Conservation (phyloP, 805 yeast genomes). For the Yueomyces sinensis region DNA sequence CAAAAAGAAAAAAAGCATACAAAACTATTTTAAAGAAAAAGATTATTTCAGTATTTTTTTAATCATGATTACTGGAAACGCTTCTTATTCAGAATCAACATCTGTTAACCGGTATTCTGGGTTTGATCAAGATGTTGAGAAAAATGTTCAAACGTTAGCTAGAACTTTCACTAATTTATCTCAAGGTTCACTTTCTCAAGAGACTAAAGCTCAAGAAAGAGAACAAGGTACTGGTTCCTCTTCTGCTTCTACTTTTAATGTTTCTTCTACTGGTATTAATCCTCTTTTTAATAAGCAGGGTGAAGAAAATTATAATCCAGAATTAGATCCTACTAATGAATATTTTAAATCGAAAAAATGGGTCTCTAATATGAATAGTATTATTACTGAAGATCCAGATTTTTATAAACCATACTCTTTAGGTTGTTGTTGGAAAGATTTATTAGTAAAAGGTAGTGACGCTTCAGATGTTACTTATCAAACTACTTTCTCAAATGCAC, state of each 20-base stretch:
- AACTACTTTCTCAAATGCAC: conserved; percentile 38
- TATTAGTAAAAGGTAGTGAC: conserved; percentile 46
- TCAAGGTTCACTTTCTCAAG: neutral
- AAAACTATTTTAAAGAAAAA: too few relatives aligned
- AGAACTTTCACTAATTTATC: conserved; percentile 21
- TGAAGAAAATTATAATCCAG: conserved; percentile 23
- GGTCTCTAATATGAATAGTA: conserved; percentile 45
- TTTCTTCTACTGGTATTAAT: conserved; percentile 7
- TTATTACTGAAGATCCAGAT: conserved; percentile 43
- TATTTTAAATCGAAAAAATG: conserved; percentile 46
- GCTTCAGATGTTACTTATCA: conserved; percentile 55
- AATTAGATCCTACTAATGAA: conserved; percentile 45
- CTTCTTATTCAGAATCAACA: too few relatives aligned
- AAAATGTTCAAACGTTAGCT: conserved; percentile 27
- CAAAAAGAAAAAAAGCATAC: too few relatives aligned
- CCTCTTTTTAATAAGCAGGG: conserved; percentile 6
- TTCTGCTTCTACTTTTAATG: conserved; percentile 1
- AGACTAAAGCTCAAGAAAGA: too few relatives aligned
- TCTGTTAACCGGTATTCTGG: conserved; percentile 17
- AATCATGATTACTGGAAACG: too few relatives aligned
- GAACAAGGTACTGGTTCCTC: neutral
- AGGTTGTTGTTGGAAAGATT: conserved; percentile 44
- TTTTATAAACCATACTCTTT: conserved; percentile 43
- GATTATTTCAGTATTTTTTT: too few relatives aligned
- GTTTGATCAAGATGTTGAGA: conserved; percentile 19